Evolutionary conservation across 139 green algal genomes (phyloP), one percentile per base, ranked within the genome.

Genomic region (Medakamo hakoo): DNA sequence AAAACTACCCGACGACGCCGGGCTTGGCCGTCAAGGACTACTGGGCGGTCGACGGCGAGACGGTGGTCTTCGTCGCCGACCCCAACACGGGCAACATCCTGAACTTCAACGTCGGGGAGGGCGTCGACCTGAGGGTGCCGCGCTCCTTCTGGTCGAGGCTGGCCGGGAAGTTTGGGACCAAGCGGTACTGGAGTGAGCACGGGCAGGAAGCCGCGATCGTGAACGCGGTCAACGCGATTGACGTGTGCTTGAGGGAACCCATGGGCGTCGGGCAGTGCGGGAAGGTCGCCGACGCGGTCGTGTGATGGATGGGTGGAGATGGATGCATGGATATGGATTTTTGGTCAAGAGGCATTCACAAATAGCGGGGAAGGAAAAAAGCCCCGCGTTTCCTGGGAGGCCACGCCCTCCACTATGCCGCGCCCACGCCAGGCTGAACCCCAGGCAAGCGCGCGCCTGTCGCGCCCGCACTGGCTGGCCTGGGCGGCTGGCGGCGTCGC

Each of bases 1-100:
- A 99, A 63, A 97, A 92, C 76, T 99, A 98, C 72, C 93, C 93
- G 0, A 78, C 97, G 27, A 97, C 91, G 14, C 91, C 90, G 49
- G 88, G 90, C 21, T 71, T 95, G 19, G 91, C 91, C 0, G 84
- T 98, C 29, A 86, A 81, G 40, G 90, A 99, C 56, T 99, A 87
- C 72, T 99, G 93, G 93, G 72, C 69, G 1, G 93, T 99, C 20
- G 93, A 99, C 67, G 90, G 86, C 30, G 76, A 88, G 69, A 95
- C 88, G 1, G 74, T 97, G 1, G 89, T 97, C 25, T 92, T 96
- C 69, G 90, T 97, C 5, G 66, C 64, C 14, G 73, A 91, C 57
- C 84, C 84, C 27, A 78, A 71, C 56, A 77, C 68, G 27, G 83
- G 83, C 48, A 91, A 97, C 76, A 91, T 98, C 64, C 76, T 98